Evolutionary conservation across 176 grass and related monocot species (phyloP), one percentile per base, ranked within the genome.

Genomic region (Eleusine coracana): DNA sequence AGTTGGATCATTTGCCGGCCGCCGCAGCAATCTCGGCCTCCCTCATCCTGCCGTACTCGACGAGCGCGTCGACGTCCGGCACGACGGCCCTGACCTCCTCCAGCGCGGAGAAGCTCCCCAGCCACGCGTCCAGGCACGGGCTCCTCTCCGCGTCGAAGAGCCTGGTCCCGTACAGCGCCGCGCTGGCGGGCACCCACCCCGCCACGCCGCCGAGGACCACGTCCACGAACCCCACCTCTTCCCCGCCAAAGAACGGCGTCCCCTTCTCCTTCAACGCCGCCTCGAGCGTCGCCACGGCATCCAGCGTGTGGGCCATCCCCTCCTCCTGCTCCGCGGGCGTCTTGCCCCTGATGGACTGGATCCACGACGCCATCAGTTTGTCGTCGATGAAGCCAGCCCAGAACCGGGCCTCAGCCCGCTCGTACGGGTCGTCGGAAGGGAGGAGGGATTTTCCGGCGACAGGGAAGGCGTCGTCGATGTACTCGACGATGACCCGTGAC

Each of bases 381-480:
- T 60, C 21, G 7, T 60, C 56, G 2, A 60, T 10, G n/a, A 10
- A 60, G n/a, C 21, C 56, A n/a, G 54, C 54, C 54, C 56, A 60
- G 56, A 60, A 60, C 10, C 56, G 56, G 10, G 56, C 23, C 7
- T 10, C 10, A n/a, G 56, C 56, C 2, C 56, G 56, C 25, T 60
- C 56, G n/a, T 60, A 60, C 21, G 56, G 56, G 56, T 60, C 56
- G 7, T 10, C 5, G 21, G 21, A 25, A 60, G 56, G 56, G 25
- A 7, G 10, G 56, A 60, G 10, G n/a, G 21, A 7, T 34, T 34
- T 34, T 2, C 56, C n/a, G 5, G 52, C 7, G 5, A 55, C 49
- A 88, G 73, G 7, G 82, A 86, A 73, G 86, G 88, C 45, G 63
- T 96, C 93, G 8, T 96, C 90, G 42, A 96, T 31, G 72, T 96